Percentiles rank a stretch among this genome's conserved stretches.
Conservation (phyloP, 192 early-diverging fungal genomes). For the Martensiomyces pterosporus region DNA sequence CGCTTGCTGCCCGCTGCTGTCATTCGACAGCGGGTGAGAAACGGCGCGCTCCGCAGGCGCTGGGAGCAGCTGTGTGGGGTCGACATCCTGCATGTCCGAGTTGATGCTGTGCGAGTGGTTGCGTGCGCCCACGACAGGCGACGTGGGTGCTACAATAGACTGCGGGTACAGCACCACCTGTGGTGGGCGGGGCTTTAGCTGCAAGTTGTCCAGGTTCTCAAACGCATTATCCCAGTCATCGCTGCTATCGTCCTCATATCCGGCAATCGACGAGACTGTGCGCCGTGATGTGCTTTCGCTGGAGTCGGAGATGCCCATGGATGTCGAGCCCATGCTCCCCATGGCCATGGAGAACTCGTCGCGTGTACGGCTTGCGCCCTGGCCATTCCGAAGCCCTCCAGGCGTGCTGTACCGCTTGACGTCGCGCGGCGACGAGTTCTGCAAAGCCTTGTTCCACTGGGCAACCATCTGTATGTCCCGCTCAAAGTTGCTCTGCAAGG, state of each 20-base stretch:
- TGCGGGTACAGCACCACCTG: conserved; percentile 34
- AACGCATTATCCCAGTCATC: conserved; percentile 53
- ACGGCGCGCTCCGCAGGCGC: conserved; percentile 26
- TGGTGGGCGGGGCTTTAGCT: conserved; percentile 25
- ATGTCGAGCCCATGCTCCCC: conserved; percentile 39
- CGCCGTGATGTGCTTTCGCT: conserved; percentile 41
- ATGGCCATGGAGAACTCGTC: conserved; percentile 46
- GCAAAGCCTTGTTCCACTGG: conserved; percentile 48
- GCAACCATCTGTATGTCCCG: conserved; percentile 44
- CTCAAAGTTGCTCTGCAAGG: conserved; percentile 37
- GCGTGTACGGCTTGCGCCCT: conserved; percentile 31
- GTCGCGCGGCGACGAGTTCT: conserved; percentile 50
- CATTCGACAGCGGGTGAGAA: conserved; percentile 31
- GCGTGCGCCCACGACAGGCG: conserved; percentile 24
- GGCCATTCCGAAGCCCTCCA: conserved; percentile 27
- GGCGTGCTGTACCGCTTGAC: conserved; percentile 39
- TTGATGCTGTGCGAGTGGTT: conserved; percentile 38
- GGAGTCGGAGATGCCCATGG: conserved; percentile 46
- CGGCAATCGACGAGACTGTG: conserved; percentile 48
- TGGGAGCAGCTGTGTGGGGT: conserved; percentile 7
- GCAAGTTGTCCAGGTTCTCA: conserved; percentile 45
- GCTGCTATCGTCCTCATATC: conserved; percentile 49
- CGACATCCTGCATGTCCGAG: conserved; percentile 18
- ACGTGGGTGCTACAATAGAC: conserved; percentile 32
- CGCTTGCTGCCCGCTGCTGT: conserved; percentile 15